Evolutionary conservation across 768 basidiomycete genomes (phyloP).

Genomic region (Suillus subaureus): DNA sequence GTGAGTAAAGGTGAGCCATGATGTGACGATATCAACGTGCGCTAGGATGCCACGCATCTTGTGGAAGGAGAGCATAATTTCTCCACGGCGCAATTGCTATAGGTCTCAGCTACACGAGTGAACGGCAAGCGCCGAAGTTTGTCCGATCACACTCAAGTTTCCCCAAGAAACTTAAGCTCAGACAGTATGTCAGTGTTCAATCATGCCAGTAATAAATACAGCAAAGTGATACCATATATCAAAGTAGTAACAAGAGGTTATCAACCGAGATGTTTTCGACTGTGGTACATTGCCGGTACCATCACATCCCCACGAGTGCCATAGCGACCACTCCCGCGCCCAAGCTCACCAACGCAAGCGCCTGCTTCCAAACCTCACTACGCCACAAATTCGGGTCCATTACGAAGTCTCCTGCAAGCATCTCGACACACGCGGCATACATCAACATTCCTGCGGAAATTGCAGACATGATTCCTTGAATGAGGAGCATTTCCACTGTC

Average conservation of each 20-base stretch:
- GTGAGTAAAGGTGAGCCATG: background rate
- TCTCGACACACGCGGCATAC: conserved; percentile 83
- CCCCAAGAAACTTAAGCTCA: background rate
- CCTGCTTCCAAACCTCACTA: conserved; percentile 41
- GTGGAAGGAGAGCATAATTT: background rate
- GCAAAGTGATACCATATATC: background rate
- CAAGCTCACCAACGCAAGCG: conserved; percentile 60
- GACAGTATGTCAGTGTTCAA: background rate
- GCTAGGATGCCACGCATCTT: background rate
- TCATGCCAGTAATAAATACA: background rate
- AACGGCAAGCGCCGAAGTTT: background rate
- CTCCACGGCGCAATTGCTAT: background rate
- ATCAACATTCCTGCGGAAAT: conserved; percentile 83
- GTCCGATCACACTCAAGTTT: background rate
- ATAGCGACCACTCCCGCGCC: conserved; percentile 63
- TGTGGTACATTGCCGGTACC: background rate
- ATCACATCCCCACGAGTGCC: conserved; percentile 51
- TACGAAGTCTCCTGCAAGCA: conserved; percentile 86
- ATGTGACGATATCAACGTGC: background rate
- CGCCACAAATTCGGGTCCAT: conserved; percentile 59
- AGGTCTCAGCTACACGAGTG: background rate
- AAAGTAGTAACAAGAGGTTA: background rate
- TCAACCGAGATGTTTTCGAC: background rate
- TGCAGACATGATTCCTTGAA: conserved; percentile 79
- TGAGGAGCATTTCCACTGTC: conserved; percentile 51